These are phyloP conservation scores for Sclerotinia glacialis DNA, from an alignment of 2,329 filamentous ascomycete species.

Conservation along the genomic window DNA sequence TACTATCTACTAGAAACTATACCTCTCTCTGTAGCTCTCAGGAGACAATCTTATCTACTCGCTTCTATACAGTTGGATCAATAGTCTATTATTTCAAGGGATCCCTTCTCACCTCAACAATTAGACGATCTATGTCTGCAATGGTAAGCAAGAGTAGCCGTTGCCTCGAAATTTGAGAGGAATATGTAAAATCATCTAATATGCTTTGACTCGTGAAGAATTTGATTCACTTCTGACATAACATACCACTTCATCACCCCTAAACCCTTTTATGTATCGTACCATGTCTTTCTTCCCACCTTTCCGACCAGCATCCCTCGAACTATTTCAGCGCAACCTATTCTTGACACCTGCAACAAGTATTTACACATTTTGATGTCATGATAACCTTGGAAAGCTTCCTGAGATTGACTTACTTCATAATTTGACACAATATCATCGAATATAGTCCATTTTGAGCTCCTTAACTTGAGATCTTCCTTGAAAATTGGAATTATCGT, in stretches of 20 bases:
- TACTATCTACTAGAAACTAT: no score
- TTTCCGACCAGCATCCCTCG: background rate
- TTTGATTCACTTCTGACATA: conserved; percentile 1
- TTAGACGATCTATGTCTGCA: background rate
- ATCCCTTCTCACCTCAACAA: no score
- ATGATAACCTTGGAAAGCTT: background rate
- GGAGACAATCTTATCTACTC: background rate
- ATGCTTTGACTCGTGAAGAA: background rate
- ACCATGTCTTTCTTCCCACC: background rate
- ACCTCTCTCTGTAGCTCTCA: no score
- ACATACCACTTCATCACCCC: background rate
- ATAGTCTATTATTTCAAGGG: background rate
- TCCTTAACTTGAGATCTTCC: background rate
- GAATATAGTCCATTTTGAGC: background rate
- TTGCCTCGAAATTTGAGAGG: background rate
- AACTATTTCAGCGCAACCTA: background rate
- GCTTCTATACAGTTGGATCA: background rate
- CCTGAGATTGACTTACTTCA: background rate
- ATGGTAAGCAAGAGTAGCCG: background rate
- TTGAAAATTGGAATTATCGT: background rate
- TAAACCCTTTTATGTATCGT: background rate
- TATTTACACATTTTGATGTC: background rate
- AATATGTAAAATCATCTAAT: background rate
- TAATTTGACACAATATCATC: background rate
- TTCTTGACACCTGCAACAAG: background rate